Percentiles rank a stretch among this genome's conserved stretches.
Conservation (phyloP, 2,329 filamentous ascomycete species). For the Dichotomopilus funicola region DNA sequence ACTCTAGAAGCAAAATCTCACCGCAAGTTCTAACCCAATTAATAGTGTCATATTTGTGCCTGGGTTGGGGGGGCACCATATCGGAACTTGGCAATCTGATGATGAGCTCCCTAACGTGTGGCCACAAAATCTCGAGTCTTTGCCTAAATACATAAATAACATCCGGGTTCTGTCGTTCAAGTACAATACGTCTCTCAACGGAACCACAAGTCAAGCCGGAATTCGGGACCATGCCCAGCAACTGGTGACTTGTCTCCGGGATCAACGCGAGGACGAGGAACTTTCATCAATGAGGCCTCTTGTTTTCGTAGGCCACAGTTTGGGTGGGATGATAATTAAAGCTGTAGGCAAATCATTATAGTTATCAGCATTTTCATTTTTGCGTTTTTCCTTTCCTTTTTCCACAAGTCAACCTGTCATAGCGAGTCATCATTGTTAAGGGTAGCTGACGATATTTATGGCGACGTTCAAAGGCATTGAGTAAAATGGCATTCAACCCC, state of each 20-base stretch:
- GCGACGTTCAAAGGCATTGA: background rate
- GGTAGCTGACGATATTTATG: too few relatives aligned
- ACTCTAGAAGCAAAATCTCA: too few relatives aligned
- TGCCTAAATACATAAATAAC: background rate
- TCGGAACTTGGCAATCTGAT: background rate
- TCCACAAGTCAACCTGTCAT: too few relatives aligned
- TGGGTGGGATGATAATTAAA: background rate
- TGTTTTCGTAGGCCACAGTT: background rate
- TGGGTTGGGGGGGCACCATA: background rate
- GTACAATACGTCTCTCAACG: background rate
- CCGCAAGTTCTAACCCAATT: too few relatives aligned
- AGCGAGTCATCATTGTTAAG: too few relatives aligned
- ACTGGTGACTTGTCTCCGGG: background rate
- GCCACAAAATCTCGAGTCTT: background rate
- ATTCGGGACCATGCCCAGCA: background rate
- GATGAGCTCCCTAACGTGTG: background rate
- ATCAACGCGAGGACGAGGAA: background rate
- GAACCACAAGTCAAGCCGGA: background rate
- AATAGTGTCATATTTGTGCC: background rate
- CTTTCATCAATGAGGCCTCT: background rate
- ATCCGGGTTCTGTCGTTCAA: background rate
- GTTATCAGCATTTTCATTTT: too few relatives aligned
- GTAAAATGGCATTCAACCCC: background rate
- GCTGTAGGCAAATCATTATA: background rate
- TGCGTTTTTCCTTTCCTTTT: too few relatives aligned